Percentiles rank a stretch among this genome's conserved stretches.
Conservation (phyloP, 805 yeast species). For the Candida adriatica region DNA sequence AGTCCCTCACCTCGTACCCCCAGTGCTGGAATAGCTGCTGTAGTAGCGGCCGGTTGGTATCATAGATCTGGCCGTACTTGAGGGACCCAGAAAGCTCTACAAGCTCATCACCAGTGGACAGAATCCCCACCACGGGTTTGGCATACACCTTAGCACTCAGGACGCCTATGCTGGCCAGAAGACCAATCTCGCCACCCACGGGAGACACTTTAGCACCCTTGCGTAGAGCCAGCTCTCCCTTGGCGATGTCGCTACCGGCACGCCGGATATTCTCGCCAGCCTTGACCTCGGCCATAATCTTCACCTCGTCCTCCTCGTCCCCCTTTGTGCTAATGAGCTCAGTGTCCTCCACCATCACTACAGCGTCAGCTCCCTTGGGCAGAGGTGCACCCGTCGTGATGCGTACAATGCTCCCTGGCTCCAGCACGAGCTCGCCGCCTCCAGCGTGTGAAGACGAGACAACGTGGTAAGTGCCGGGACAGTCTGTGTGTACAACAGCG, state of each 20-base stretch:
- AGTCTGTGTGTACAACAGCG: slow-evolving; percentile 39
- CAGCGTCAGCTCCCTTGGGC: slow-evolving; percentile 47
- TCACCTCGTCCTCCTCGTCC: slow-evolving; percentile 34
- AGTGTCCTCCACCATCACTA: slow-evolving; percentile 50
- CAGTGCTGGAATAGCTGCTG: slow-evolving; percentile 28
- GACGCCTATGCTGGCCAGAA: slow-evolving; percentile 41
- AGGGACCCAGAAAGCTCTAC: slow-evolving; percentile 25
- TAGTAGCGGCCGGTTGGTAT: slow-evolving; percentile 43
- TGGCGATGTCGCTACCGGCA: slow-evolving; percentile 39
- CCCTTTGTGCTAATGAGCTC: slow-evolving; percentile 25
- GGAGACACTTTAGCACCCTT: slow-evolving; percentile 32
- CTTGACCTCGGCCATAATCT: slow-evolving; percentile 34
- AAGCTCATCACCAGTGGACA: slow-evolving; percentile 49
- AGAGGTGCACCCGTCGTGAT: slow-evolving; percentile 54
- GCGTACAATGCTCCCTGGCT: slow-evolving; percentile 34
- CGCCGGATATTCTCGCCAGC: slow-evolving; percentile 40
- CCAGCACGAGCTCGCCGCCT: slow-evolving; percentile 13
- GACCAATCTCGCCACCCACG: slow-evolving; percentile 45
- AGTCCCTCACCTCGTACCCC: slow-evolving; percentile 36
- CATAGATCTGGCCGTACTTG: slow-evolving; percentile 40
- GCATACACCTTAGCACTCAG: slow-evolving; percentile 29
- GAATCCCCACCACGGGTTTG: slow-evolving; percentile 39
- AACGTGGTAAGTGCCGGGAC: slow-evolving; percentile 38
- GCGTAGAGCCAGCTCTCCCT: slow-evolving; percentile 30
- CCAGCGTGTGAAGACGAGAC: slow-evolving; percentile 37